A percentile compares a stretch with the other conserved stretches of the same genome.
Conservation (phyloP, 768 basidiomycete species). For the Rhodocollybia butyracea region DNA sequence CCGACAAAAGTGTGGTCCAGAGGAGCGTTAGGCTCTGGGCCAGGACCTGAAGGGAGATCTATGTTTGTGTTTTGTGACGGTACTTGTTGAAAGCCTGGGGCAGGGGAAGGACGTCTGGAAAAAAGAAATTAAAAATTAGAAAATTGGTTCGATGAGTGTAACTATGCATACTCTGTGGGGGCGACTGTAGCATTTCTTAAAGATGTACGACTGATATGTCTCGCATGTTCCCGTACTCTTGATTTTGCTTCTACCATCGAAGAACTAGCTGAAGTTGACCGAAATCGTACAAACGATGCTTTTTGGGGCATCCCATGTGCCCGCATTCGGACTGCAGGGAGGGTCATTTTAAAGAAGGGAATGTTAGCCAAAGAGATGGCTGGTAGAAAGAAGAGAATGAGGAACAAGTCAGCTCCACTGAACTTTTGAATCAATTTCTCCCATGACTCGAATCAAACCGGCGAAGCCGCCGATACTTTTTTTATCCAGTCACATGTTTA, state of each 20-base stretch:
- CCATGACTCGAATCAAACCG: constrained; percentile 6
- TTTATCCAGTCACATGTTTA: too few relatives aligned
- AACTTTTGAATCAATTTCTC: not conserved
- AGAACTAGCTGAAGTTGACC: constrained; percentile 42
- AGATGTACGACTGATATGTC: constrained; percentile 71
- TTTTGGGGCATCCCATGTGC: constrained; percentile 31
- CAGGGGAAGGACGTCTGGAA: constrained; percentile 57
- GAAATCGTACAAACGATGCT: constrained; percentile 41
- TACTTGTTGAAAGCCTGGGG: constrained; percentile 52
- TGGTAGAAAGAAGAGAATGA: constrained; percentile 5
- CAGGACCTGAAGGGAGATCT: constrained; percentile 30
- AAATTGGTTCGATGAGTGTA: not conserved
- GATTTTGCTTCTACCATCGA: constrained; percentile 79
- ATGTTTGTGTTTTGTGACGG: constrained; percentile 37
- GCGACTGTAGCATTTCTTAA: constrained; percentile 58
- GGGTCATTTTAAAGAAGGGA: constrained; percentile 32
- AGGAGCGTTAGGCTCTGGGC: constrained; percentile 40
- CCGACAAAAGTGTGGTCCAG: constrained; percentile 89
- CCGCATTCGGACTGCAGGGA: constrained; percentile 41
- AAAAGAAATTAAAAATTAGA: constrained; percentile 9
- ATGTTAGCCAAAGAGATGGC: constrained; percentile 7
- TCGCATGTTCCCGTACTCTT: constrained; percentile 73
- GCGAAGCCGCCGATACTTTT: too few relatives aligned
- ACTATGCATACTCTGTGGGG: constrained; percentile 52
- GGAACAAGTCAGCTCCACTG: not conserved